These are phyloP conservation scores for Plasmodium knowlesi DNA, from an alignment of 169 alveolate species.

Conservation along the genomic window DNA sequence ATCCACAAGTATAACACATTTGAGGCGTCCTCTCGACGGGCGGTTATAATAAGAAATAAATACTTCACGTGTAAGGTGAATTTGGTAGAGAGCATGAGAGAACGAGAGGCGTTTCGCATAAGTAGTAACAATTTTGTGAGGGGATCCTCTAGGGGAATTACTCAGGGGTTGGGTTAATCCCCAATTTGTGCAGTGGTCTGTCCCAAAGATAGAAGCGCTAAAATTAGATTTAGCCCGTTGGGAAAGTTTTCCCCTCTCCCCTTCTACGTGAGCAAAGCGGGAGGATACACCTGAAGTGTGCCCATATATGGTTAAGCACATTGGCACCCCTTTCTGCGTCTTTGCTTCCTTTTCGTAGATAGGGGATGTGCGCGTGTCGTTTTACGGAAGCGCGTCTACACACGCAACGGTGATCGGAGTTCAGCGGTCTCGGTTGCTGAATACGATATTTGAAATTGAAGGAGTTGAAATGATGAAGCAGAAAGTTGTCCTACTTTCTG, in stretches of 20 bases:
- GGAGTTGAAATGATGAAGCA: constrained; percentile 35
- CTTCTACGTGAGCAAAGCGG: background rate
- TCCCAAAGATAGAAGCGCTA: background rate
- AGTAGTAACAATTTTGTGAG: too few relatives aligned
- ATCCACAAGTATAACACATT: constrained; percentile 80
- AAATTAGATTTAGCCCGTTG: background rate
- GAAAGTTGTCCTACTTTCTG: constrained; percentile 34
- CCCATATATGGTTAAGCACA: background rate
- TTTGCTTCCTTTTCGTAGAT: constrained; percentile 2
- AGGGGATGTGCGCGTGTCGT: constrained; percentile 65
- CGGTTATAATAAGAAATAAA: background rate
- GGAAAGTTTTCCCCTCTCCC: background rate
- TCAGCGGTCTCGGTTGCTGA: constrained; percentile 37
- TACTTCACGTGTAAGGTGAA: background rate
- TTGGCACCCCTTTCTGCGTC: background rate
- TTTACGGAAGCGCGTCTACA: constrained; percentile 69
- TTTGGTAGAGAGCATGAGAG: too few relatives aligned
- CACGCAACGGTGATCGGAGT: constrained; percentile 73
- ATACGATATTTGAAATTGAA: constrained; percentile 69
- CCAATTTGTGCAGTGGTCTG: too few relatives aligned
- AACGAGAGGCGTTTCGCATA: too few relatives aligned
- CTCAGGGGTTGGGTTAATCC: too few relatives aligned
- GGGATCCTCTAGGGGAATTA: too few relatives aligned
- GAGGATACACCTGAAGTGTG: background rate
- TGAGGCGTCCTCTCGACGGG: background rate